Conservation (phyloP, 2,329 filamentous ascomycete genomes). For the Nemania sp. region DNA sequence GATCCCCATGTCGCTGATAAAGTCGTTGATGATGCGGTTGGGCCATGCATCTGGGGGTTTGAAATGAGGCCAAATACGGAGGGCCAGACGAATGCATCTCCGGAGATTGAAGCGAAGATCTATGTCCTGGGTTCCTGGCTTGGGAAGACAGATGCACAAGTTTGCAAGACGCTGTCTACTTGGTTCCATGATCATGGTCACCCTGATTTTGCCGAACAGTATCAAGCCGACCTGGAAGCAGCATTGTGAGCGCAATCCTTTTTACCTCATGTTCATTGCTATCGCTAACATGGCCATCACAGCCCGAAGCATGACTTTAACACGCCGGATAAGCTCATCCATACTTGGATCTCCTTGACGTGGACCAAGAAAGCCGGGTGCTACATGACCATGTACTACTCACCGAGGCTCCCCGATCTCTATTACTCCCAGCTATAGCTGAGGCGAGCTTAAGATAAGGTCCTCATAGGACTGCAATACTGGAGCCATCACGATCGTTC, state of each 20-base stretch:
- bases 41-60: not conserved
- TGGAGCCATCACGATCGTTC: too few species aligned
- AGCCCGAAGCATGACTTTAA: constrained; percentile 14
- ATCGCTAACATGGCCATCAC: not conserved
- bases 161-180: constrained; percentile 1
- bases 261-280: not conserved
- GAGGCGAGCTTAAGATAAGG: too few species aligned
- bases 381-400: constrained; percentile 27
- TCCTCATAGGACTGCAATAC: too few species aligned
- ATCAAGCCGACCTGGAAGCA: constrained; percentile 8
- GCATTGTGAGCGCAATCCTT: constrained; percentile 14
- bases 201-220: constrained; percentile 8
- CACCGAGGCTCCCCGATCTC: constrained; percentile 12
- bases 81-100: not conserved
- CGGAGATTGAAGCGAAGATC: constrained; percentile 22
- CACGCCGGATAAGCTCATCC: not conserved
- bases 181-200: constrained; percentile 21
- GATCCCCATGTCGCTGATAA: not conserved
- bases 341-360: constrained; percentile 21
- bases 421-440: too few species aligned
- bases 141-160: constrained; percentile 8
- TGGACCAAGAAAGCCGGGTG: constrained; percentile 15
- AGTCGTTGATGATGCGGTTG: not conserved
- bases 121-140: constrained; percentile 12
- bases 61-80: constrained; percentile 5